A percentile compares a stretch with the other conserved stretches of the same genome.
These are phyloP conservation scores for Teunomyces gatunensis DNA, from an alignment of 805 yeast species.

Conservation along the genomic window DNA sequence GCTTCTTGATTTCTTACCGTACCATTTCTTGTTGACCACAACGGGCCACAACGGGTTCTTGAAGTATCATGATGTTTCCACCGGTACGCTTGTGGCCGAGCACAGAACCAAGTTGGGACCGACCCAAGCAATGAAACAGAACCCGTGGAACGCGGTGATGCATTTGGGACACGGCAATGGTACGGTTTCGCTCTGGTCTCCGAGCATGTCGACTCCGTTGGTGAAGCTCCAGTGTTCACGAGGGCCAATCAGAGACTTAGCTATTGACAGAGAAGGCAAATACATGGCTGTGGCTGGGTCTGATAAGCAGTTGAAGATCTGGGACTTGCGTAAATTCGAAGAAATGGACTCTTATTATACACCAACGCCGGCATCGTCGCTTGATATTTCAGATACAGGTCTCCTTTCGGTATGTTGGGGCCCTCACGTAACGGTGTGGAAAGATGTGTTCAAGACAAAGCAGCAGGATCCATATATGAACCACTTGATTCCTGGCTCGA, in stretches of 20 bases:
- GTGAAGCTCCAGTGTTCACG: slow-evolving; percentile 77
- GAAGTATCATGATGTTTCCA: slow-evolving; percentile 92
- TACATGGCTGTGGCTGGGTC: slow-evolving; percentile 94
- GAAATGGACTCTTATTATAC: slow-evolving; percentile 66
- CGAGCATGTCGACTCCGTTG: slow-evolving; percentile 79
- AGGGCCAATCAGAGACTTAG: slow-evolving; percentile 84
- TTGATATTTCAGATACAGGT: slow-evolving; percentile 85
- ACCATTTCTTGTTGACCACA: slow-evolving; percentile 82
- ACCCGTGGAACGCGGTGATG: slow-evolving; percentile 94
- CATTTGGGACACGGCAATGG: slow-evolving; percentile 94
- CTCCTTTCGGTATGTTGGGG: slow-evolving; percentile 91
- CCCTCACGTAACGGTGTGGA: slow-evolving; percentile 93
- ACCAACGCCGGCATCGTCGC: slow-evolving; percentile 82
- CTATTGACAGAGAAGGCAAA: slow-evolving; percentile 86
- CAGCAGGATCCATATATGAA: slow-evolving; percentile 90
- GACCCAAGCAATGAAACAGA: slow-evolving; percentile 80
- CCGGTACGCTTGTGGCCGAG: slow-evolving; percentile 84
- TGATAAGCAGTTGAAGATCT: slow-evolving; percentile 78
- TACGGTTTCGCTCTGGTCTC: slow-evolving; percentile 90
- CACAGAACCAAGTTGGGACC: slow-evolving; percentile 87
- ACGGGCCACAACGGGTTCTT: slow-evolving; percentile 88
- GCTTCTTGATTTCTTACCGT: slow-evolving; percentile 82
- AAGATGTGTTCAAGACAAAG: slow-evolving; percentile 67
- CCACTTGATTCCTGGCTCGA: slow-evolving; percentile 78
- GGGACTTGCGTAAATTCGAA: slow-evolving; percentile 88